Conservation (phyloP, 495 filamentous ascomycete genomes). For the Ascodesmis nigricans region DNA sequence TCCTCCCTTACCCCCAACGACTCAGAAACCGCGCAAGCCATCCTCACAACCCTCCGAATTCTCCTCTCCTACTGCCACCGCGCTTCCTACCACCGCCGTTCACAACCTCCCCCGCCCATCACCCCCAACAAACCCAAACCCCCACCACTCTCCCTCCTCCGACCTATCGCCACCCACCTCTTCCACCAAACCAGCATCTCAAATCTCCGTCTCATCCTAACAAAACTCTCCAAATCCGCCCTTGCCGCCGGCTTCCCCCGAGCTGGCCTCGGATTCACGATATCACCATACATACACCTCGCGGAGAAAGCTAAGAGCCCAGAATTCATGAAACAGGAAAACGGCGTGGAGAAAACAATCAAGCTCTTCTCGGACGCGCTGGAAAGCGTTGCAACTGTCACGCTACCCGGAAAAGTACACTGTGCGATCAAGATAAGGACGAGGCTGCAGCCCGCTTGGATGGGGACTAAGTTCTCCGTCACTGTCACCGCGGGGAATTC, state of each 20-base stretch:
- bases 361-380: constrained; percentile 13
- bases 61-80: constrained; percentile 52
- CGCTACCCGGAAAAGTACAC: constrained; percentile 16
- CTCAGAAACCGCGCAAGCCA: constrained; percentile 31
- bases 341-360: constrained; percentile 15
- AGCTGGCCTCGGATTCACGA: constrained; percentile 8
- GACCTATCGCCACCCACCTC: constrained; percentile 40
- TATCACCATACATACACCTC: constrained; percentile 13
- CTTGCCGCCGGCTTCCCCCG: constrained; percentile 17
- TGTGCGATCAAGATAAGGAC: constrained; percentile 17
- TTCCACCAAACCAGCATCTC: constrained; percentile 32
- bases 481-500: constrained; percentile 16
- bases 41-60: constrained; percentile 39
- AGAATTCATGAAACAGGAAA: too few relatives aligned
- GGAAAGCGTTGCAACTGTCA: constrained; percentile 16
- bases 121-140: constrained; percentile 27
- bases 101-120: constrained; percentile 37
- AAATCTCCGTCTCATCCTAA: constrained; percentile 24
- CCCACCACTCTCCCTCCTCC: constrained; percentile 38
- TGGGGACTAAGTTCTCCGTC: constrained; percentile 17
- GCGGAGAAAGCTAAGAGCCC: constrained; percentile 5
- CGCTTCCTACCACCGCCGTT: constrained; percentile 40
- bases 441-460: constrained; percentile 9
- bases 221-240: constrained; percentile 6
- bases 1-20: constrained; percentile 14